Base-by-base conservation (phyloP, 2,329 filamentous ascomycete genomes). In the Fusarium clavum region DNA sequence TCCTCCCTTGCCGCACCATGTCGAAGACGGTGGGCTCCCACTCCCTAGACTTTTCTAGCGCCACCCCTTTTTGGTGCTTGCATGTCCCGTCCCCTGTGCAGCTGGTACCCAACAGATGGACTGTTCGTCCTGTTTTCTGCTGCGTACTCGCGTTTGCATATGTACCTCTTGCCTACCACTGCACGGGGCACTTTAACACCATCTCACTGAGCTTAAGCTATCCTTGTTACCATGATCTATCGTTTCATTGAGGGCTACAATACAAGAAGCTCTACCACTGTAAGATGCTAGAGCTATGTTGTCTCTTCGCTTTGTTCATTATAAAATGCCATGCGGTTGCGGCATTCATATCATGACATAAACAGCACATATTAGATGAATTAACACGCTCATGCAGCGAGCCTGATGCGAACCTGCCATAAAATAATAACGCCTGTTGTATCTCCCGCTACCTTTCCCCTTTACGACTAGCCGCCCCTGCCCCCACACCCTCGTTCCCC, bases 1-100 rank as follows among this genome's bases (percentile, higher is more conserved):
- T 64, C 57, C 69, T 70, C 58, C 69, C 63, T 73, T 72, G 67
- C 66, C 66, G 71, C 71, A 72, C 71, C 69, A 73, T 73, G 59
- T 70, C 49, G 49, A 67, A 60, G 47, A 43, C 32, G 45, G 68
- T 69, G 60, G 54, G 40, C 45, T 59, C 8, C 27, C 44, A 62
- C 60, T 58, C 49, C 71, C 65, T 67, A 30, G 27, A 24, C 27
- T n/a, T 22, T 52, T 22, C 29, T 73, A 73, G 32, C 11, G n/a
- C 14, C 64, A 72, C 70, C 40, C 71, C 73, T 54, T 57, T 20
- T 27, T 40, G 14, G 44, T 32, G 40, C 58, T 55, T 59, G 44
- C 30, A 30, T 38, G 32, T 52, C 51, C 61, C 27, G 61, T 51
- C 55, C 66, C 69, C 46, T 64, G 69, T 64, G 60, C 64, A 72